Base-by-base conservation (phyloP, 2,329 filamentous ascomycete species). In the Diaporthe sp. region DNA sequence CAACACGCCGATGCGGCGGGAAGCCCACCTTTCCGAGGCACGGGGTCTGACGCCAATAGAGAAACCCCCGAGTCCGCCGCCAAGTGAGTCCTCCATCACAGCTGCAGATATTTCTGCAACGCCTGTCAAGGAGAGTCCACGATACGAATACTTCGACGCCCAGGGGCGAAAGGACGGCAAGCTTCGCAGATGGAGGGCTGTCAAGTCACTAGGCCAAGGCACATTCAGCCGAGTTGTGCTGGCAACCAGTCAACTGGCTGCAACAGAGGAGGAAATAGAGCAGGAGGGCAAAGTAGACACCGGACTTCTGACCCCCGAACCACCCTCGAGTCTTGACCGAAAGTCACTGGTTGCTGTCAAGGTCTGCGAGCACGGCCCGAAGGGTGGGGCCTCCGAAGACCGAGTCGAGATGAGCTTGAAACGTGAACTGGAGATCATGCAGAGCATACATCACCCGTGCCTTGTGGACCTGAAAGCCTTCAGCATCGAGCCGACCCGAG, bases 151-250 rank as follows among this genome's bases (percentile, higher is more conserved):
- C 76, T 97, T 95, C 80, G 89, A 94, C 79, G 93, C 94, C 38
- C 87, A 86, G 77, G 92, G 90, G 3, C 88, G 93, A 45, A 86
- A 89, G 67, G 91, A 95, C 74, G 85, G 90, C 77, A 95, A 96
- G 82, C 88, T 91, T 28, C 91, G 93, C 73, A 89, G 91, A 77
- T 99, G 97, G 92, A 91, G 94, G 77, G 93, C 93, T 17, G 85
- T 99, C 52, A 93, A 94, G 74, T 86, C 92, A 77, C 89, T 99
- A 8, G 97, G 97, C 7, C 95, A 98, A 79, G 97, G 97, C 50
- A 98, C 97, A 0, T 99, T 99, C 83, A 98, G 96, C 82, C 94
- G 94, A 80, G 97, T 99, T 28, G 93, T 97, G 85, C 87, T 99
- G 55, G 97, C 96, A 6, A 97, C 96, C 15, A 95, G 94, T 79